Evolutionary conservation across 208 protist species (phyloP), one percentile per base, ranked within the genome.

Genomic region (Leishmania gerbilli): DNA sequence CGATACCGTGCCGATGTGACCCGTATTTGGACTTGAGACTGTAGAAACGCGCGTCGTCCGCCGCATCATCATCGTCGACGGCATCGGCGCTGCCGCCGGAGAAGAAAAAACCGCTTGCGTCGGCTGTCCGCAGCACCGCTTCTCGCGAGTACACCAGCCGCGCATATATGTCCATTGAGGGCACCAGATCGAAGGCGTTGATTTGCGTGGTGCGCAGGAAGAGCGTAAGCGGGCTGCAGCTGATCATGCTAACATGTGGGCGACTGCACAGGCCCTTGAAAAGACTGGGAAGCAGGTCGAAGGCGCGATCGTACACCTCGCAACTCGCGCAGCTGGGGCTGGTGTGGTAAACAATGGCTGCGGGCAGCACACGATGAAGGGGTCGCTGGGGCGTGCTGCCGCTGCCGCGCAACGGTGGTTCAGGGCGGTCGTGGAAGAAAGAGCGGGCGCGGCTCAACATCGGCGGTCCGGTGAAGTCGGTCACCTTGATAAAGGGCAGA

Each of bases 201-300:
- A 60, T 76, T 27, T 86, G 77, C 40, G 56, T 72, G 24, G 82
- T 84, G 49, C 88, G 74, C 51, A 95, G 55, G 77, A 92, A 92
- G 40, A 95, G 81, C 40, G 90, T 79, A 27, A 95, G 27, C n/a
- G 91, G 91, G 78, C 89, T 95, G 67, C 91, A 95, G 71, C 91
- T 89, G 24, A 91, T 74, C 76, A 95, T 88, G 56, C 68, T 90
- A 40, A 58, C 37, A 60, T 92, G 86, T 37, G 84, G 80, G 34
- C 55, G 76, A 47, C 81, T 86, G 69, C 91, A 95, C 37, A 95
- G 71, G 34, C 83, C 81, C 47, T 88, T 82, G 82, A 89, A 95
- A 31, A 93, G 58, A n/a, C 84, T 62, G 31, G 91, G 91, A 51
- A 95, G 81, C 13, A 95, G 71, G 74, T 92, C 91, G 65, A 93